These are phyloP conservation scores for Rhodotorula kratochvilovae DNA, from an alignment of 768 basidiomycete genomes.

Conservation along the genomic window DNA sequence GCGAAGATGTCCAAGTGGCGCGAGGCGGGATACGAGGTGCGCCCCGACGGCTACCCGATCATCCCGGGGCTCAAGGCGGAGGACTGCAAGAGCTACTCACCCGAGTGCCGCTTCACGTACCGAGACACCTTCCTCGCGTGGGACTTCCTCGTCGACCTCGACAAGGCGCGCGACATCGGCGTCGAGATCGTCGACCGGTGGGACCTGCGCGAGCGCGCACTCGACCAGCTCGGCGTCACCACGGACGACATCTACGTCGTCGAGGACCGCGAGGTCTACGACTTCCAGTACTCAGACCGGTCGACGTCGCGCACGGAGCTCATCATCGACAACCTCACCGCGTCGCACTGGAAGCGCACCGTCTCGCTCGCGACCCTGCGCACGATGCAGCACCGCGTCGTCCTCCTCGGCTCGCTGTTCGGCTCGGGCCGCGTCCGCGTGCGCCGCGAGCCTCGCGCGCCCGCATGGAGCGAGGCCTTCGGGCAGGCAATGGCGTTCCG, in stretches of 20 bases:
- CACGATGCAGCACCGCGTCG: conserved; percentile 52
- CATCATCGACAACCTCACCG: conserved; percentile 5
- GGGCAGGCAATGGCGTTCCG: conserved; percentile 58
- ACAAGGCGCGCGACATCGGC: conserved; percentile 16
- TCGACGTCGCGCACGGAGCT: neutral
- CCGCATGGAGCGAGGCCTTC: conserved; percentile 39
- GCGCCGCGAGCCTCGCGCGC: conserved; percentile 46
- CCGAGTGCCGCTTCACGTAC: conserved; percentile 60
- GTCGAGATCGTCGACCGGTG: conserved; percentile 52
- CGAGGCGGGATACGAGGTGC: conserved; percentile 17
- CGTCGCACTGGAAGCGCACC: conserved; percentile 19
- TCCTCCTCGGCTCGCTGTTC: conserved; percentile 70
- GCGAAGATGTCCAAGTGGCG: neutral
- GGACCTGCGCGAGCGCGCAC: conserved; percentile 55
- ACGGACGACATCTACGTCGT: conserved; percentile 48
- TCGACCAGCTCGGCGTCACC: conserved; percentile 51
- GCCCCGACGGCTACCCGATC: conserved; percentile 33
- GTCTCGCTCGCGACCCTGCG: conserved; percentile 46
- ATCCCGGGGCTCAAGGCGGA: conserved; percentile 12
- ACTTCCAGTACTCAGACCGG: conserved; percentile 60
- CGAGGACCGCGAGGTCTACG: conserved; percentile 57
- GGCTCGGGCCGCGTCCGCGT: conserved; percentile 60
- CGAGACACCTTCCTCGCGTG: conserved; percentile 65
- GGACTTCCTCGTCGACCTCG: conserved; percentile 63
- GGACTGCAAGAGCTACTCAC: conserved; percentile 37